Conservation (phyloP, 768 basidiomycete genomes). For the Lentinus tigrinus region DNA sequence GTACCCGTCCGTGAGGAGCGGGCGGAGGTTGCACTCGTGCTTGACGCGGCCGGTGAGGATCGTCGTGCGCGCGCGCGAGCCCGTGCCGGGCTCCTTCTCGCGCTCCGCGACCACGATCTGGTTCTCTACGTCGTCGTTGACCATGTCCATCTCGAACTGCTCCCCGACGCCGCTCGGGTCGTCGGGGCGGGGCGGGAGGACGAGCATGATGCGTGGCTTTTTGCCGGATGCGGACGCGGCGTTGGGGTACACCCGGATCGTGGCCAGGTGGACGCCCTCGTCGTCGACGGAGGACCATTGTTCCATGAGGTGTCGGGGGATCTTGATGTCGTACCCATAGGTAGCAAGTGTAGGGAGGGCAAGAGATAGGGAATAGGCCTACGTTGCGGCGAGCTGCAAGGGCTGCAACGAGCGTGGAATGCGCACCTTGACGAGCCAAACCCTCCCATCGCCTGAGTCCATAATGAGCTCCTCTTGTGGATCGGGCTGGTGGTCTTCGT, state of each 20-base stretch:
- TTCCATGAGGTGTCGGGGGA: conserved; percentile 85
- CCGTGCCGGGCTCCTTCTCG: conserved; percentile 56
- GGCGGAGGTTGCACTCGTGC: conserved; percentile 76
- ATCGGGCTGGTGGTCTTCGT: conserved; percentile 70
- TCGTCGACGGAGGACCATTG: conserved; percentile 76
- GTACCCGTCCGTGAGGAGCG: conserved; percentile 66
- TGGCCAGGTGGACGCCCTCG: conserved; percentile 80
- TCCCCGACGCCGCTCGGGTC: conserved; percentile 44
- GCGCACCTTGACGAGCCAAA: conserved; percentile 85
- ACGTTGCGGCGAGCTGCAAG: neutral
- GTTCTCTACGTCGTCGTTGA: conserved; percentile 81
- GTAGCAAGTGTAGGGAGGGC: neutral
- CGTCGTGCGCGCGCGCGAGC: conserved; percentile 65
- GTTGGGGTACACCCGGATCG: conserved; percentile 74
- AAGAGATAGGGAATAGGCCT: neutral
- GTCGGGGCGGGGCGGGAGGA: conserved; percentile 56
- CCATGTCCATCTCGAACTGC: conserved; percentile 86
- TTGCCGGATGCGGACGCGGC: conserved; percentile 42
- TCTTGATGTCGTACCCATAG: conserved; percentile 40
- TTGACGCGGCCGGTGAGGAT: conserved; percentile 79
- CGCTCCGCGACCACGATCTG: conserved; percentile 84
- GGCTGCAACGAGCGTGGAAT: neutral
- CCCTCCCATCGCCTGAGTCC: conserved; percentile 68
- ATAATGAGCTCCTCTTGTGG: conserved; percentile 84
- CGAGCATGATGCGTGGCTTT: conserved; percentile 63